Evolutionary conservation across 2,329 filamentous ascomycete genomes (phyloP).

Genomic region (Fusarium sp.): DNA sequence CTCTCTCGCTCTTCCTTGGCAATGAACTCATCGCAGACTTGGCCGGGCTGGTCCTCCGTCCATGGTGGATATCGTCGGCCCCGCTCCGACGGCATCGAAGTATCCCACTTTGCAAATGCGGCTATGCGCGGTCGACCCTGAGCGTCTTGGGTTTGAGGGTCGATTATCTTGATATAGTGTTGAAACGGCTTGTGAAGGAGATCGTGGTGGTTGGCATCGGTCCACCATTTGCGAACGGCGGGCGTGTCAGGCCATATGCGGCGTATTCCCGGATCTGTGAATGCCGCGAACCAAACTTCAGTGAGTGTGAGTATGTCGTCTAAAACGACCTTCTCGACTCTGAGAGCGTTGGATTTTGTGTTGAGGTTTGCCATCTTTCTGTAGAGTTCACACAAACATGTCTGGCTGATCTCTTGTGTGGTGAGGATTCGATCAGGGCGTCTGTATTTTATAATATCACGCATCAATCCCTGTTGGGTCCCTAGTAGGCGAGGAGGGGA

Average conservation of each 20-base stretch:
- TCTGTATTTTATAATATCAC: not conserved
- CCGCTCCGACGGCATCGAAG: constrained; percentile 19
- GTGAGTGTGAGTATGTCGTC: constrained; percentile 25
- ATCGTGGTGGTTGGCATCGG: constrained; percentile 30
- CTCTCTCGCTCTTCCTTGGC: constrained; percentile 29
- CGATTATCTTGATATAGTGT: constrained; percentile 37
- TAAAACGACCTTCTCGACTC: constrained; percentile 12
- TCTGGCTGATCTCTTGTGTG: not conserved
- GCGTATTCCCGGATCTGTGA: constrained; percentile 25
- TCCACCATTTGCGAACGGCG: constrained; percentile 36
- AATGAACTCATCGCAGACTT: constrained; percentile 33
- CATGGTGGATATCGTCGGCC: constrained; percentile 37
- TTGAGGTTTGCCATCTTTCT: not conserved
- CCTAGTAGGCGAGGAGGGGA: not conserved
- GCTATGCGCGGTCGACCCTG: constrained; percentile 27
- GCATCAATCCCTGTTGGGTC: not conserved
- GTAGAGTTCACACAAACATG: no score
- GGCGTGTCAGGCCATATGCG: constrained; percentile 38
- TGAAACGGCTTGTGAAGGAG: constrained; percentile 34
- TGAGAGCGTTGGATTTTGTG: not conserved
- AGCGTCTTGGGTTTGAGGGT: constrained; percentile 16
- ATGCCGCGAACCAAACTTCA: constrained; percentile 37
- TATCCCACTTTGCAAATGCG: constrained; percentile 40
- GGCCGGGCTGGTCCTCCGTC: constrained; percentile 28
- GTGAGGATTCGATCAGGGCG: not conserved